Evolutionary conservation across 352 stramenopile genomes (phyloP), one percentile per base, ranked within the genome.

Genomic region (Phytophthora kernoviae): DNA sequence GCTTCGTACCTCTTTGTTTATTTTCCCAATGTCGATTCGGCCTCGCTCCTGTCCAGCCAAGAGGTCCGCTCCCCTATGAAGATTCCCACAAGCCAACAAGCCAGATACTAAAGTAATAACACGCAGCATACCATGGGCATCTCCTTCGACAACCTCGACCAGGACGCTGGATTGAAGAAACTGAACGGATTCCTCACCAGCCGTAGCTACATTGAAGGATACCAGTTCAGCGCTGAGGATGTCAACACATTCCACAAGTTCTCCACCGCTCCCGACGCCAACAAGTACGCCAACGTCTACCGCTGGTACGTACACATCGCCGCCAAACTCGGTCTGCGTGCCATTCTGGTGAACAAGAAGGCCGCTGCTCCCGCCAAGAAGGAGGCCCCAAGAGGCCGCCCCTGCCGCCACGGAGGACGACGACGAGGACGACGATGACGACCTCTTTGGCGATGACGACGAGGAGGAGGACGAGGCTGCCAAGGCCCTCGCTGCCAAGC

Each of bases 151-250:
- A 77, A 84, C 63, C 54, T 91, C 43, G 60, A 87, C 73, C 71
- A 75, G 52, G 73, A 81, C 54, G 62, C 70, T 15, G 81, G 79
- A 63, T 62, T 91, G 37, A 88, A 88, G 71, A 91, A 91, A 71
- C 78, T 91, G 1, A 91, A 91, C 62, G 80, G 83, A 60, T 96
- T 90, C 77, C 81, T 96, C 37, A 85, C 71, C 24, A 73, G 73
- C 61, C 79, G 79, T 48, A 90, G 76, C 48, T 96, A 96, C 73
- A 73, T 96, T 30, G 80, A 90, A 45, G 87, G 84, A 47, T 94
- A 70, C 70, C 67, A 79, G 37, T 91, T 92, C 57, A 86, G 77
- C 45, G 65, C 75, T 10, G 77, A 77, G 30, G 87, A 96, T 59
- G 70, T 74, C 12, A 65, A 68, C n/a, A 41, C 85, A 12, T 93